Conservation (phyloP, 805 yeast species). For the Zygotorulaspora florentina region DNA sequence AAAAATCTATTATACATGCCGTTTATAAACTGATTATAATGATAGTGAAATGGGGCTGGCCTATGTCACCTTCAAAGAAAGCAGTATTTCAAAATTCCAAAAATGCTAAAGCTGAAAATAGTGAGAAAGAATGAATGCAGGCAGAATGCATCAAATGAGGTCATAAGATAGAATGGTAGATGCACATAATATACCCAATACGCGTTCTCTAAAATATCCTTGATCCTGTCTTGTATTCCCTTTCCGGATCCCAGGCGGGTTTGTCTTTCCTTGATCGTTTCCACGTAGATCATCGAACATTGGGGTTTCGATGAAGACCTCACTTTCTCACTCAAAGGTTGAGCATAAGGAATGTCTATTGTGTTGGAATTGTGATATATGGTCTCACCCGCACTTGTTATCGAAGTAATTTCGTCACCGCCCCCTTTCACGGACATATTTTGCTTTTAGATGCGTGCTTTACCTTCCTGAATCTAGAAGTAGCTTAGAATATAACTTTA, state of each 20-base stretch:
- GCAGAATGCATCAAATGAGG: conserved; percentile 39
- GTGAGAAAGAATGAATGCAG: conserved; percentile 38
- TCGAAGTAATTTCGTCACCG: background rate
- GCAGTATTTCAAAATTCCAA: conserved; percentile 36
- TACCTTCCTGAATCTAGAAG: too few species aligned
- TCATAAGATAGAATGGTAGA: conserved; percentile 43
- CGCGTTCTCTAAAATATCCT: conserved; percentile 28
- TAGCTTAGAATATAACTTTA: too few species aligned
- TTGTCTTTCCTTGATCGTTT: conserved; percentile 13
- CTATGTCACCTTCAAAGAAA: conserved; percentile 16
- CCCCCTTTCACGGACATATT: background rate
- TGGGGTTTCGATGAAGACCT: background rate
- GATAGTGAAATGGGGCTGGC: background rate
- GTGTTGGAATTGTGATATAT: background rate
- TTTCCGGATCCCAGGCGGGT: conserved; percentile 11
- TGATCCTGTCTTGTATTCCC: conserved; percentile 23
- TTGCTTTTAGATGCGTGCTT: background rate
- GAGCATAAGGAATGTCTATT: background rate
- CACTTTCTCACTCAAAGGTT: background rate
- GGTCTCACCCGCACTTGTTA: background rate
- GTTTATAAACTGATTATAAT: too few species aligned
- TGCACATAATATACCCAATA: conserved; percentile 46
- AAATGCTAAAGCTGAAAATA: conserved; percentile 37
- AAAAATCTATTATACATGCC: too few species aligned
- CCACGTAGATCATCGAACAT: conserved; percentile 12